Percentiles rank a stretch among this genome's conserved stretches.
Conservation (phyloP, 2,329 filamentous ascomycete genomes). For the Aspergillus vadensis region DNA sequence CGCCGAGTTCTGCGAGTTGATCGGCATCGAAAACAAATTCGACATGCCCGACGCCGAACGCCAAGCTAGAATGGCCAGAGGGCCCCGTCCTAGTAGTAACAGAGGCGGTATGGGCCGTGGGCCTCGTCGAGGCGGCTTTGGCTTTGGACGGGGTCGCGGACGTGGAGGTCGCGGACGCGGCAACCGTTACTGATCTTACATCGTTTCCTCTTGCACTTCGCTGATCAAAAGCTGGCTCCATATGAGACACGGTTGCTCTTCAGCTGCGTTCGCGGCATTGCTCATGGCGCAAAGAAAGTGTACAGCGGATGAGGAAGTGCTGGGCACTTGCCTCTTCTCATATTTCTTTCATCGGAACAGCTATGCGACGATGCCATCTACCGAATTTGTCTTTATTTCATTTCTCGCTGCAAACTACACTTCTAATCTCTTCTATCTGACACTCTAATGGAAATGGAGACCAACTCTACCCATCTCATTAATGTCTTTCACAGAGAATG, state of each 20-base stretch:
- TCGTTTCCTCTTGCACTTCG: neutral
- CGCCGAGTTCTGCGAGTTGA: constrained; percentile 72
- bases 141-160: constrained; percentile 21
- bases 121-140: constrained; percentile 23
- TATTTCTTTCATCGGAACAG: neutral
- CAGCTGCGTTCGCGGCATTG: neutral
- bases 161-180: constrained; percentile 25
- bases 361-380: neutral
- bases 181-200: neutral
- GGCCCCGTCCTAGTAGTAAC: constrained; percentile 51
- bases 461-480: neutral
- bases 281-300: neutral
- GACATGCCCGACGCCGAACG: constrained; percentile 72
- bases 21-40: constrained; percentile 77
- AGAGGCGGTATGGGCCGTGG: constrained; percentile 15
- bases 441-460: neutral
- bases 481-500: neutral
- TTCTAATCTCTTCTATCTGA: neutral
- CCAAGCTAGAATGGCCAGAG: constrained; percentile 57
- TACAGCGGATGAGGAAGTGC: neutral
- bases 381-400: neutral
- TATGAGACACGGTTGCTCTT: neutral
- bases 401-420: neutral
- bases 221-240: neutral
- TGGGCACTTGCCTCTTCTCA: neutral